A percentile compares a stretch with the other conserved stretches of the same genome.
phyloP scores from a whole-genome alignment of 306 rosid species.

The Dalbergia cochinchinensis region DNA sequence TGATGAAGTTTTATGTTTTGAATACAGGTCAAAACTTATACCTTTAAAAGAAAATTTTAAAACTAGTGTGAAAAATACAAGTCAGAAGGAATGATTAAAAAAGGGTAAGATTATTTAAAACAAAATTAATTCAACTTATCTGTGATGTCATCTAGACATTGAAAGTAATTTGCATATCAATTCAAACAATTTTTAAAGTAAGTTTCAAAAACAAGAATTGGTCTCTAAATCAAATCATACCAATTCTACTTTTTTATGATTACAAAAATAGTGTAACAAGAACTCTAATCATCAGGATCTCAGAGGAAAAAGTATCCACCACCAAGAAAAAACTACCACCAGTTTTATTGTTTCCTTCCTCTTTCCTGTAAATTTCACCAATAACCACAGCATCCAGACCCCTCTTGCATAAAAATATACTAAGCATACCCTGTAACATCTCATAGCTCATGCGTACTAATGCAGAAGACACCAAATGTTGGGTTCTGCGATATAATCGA shows the following conservation, averaged over 20 bases:
- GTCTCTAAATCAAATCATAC: constrained; percentile 8
- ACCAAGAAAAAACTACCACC: neutral
- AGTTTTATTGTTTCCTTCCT: neutral
- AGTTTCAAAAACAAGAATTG: neutral
- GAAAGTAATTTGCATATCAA: neutral
- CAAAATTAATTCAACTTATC: neutral
- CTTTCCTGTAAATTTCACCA: constrained; percentile 4
- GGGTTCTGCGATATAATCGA: neutral
- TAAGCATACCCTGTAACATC: neutral
- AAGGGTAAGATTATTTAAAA: neutral
- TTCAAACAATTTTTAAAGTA: neutral
- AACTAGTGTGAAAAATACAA: neutral
- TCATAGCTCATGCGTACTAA: neutral
- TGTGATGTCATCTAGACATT: neutral
- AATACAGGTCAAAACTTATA: constrained; percentile 3
- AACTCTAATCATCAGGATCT: neutral
- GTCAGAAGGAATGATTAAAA: constrained; percentile 6
- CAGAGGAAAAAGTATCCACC: neutral
- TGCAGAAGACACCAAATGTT: constrained; percentile 20
- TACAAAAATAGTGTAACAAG: neutral
- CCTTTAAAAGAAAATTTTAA: constrained; percentile 11
- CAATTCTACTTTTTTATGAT: neutral
- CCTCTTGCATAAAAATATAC: neutral
- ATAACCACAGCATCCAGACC: neutral
- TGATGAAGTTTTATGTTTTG: constrained; percentile 15